Percentiles rank a stretch among this genome's conserved stretches.
Evolutionary conservation across 2,329 filamentous ascomycete genomes (phyloP).

Genomic region (Diaporthe aspalathi): DNA sequence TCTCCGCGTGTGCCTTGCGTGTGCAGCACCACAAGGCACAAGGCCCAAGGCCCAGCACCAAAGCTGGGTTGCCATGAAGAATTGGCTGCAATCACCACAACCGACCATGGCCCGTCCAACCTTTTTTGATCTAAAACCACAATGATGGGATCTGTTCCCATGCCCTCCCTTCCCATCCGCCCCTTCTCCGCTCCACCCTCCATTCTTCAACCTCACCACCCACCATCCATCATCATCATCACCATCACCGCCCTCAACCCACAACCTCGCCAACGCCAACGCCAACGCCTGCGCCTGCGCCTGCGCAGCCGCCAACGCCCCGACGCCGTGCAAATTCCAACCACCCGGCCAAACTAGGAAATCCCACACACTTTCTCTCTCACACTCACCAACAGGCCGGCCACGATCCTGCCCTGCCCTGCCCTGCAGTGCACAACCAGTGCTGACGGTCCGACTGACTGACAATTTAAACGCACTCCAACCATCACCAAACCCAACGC

Average conservation of each 20-base stretch:
- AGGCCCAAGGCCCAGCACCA: slow-evolving; percentile 34
- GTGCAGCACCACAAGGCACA: slow-evolving; percentile 30
- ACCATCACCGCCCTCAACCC: slow-evolving; percentile 40
- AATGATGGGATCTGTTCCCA: slow-evolving; percentile 37
- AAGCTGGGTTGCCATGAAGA: slow-evolving; percentile 36
- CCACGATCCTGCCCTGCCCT: slow-evolving; percentile 25
- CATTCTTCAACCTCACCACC: slow-evolving; percentile 38
- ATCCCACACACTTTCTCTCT: no score
- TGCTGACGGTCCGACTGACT: slow-evolving; percentile 29
- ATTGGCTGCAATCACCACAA: slow-evolving; percentile 36
- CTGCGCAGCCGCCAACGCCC: no score
- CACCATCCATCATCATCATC: slow-evolving; percentile 41
- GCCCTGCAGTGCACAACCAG: slow-evolving; percentile 22
- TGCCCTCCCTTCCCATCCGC: slow-evolving; percentile 34
- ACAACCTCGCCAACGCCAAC: slow-evolving; percentile 36
- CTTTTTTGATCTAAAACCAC: slow-evolving; percentile 35
- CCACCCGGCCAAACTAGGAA: slow-evolving; percentile 22
- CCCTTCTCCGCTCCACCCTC: slow-evolving; percentile 36
- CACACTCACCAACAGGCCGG: slow-evolving; percentile 8
- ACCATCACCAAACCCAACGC: slow-evolving; percentile 14
- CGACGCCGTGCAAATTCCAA: slow-evolving; percentile 31
- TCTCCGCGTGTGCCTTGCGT: slow-evolving; percentile 23
- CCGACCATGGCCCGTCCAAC: slow-evolving; percentile 34
- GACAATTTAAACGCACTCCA: slow-evolving; percentile 13
- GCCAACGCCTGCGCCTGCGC: no score